A percentile compares a stretch with the other conserved stretches of the same genome.
Conservation (phyloP, 441 rosid species). For the Erodium trifolium region DNA sequence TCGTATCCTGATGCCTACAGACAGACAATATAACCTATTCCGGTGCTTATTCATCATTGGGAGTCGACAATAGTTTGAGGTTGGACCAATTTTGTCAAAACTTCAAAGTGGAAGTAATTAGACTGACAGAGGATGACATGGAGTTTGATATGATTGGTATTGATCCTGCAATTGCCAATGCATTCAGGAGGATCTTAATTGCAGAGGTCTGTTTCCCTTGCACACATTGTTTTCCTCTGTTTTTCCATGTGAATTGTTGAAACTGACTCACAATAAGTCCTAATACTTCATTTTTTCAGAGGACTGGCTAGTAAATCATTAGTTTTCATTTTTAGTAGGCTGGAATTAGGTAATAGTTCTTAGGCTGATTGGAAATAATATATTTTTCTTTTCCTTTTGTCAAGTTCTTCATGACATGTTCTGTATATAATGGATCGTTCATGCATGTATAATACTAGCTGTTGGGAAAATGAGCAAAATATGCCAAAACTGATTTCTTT, state of each 20-base stretch:
- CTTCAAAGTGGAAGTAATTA: constrained; percentile 54
- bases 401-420: not conserved
- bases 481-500: not conserved
- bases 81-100: constrained; percentile 42
- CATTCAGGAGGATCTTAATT: constrained; percentile 80
- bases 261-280: not conserved
- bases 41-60: constrained; percentile 66
- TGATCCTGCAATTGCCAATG: constrained; percentile 73
- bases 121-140: constrained; percentile 45
- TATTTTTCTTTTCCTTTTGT: not conserved
- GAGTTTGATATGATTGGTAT: constrained; percentile 86
- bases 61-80: constrained; percentile 56
- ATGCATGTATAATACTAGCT: not conserved
- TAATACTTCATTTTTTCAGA: not conserved
- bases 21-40: constrained; percentile 47
- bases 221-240: not conserved
- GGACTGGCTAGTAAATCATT: not conserved
- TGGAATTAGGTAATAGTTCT: not conserved
- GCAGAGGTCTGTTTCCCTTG: constrained; percentile 53
- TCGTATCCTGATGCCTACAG: constrained; percentile 34
- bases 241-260: not conserved
- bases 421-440: not conserved
- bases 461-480: not conserved
- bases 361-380: not conserved
- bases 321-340: not conserved